A percentile compares a stretch with the other conserved stretches of the same genome.
These are phyloP conservation scores for Pseudogymnoascus sp. DNA, from an alignment of 2,329 filamentous ascomycete genomes.

Conservation along the genomic window DNA sequence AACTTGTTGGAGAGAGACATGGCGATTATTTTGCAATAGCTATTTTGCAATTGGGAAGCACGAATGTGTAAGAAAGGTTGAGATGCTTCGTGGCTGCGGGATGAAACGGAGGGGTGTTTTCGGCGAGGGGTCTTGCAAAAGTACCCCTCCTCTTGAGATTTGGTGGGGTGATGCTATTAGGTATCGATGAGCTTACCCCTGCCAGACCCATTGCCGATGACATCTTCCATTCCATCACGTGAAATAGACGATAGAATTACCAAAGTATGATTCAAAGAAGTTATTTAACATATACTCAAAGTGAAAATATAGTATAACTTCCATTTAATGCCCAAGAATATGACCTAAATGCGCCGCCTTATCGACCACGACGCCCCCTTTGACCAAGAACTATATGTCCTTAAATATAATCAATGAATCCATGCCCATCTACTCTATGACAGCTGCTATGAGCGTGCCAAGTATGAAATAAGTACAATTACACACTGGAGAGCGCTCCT, in stretches of 20 bases:
- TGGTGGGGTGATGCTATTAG: conserved; percentile 9
- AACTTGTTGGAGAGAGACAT: conserved; percentile 99
- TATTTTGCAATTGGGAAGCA: background rate
- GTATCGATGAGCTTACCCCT: conserved; percentile 6
- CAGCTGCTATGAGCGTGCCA: background rate
- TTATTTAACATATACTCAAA: background rate
- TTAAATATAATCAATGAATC: background rate
- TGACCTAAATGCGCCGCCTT: background rate
- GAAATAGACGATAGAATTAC: background rate
- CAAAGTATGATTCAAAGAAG: background rate
- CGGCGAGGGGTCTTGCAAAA: conserved; percentile 1
- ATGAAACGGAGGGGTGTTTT: conserved; percentile 7
- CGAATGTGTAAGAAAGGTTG: background rate
- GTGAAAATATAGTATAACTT: background rate
- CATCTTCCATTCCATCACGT: conserved; percentile 3
- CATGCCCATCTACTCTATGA: background rate
- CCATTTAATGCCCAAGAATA: background rate
- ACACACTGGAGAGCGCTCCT: background rate
- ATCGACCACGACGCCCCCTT: background rate
- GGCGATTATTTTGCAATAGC: conserved; percentile 14
- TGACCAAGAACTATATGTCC: background rate
- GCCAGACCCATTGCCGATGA: conserved; percentile 1
- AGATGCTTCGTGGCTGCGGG: conserved; percentile 2
- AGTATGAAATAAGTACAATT: background rate
- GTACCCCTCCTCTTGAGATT: conserved; percentile 7